Evolutionary conservation across 164 flowering plant genomes (phyloP), one percentile per base, ranked within the genome.

Genomic region (Nymphaea colorata): DNA sequence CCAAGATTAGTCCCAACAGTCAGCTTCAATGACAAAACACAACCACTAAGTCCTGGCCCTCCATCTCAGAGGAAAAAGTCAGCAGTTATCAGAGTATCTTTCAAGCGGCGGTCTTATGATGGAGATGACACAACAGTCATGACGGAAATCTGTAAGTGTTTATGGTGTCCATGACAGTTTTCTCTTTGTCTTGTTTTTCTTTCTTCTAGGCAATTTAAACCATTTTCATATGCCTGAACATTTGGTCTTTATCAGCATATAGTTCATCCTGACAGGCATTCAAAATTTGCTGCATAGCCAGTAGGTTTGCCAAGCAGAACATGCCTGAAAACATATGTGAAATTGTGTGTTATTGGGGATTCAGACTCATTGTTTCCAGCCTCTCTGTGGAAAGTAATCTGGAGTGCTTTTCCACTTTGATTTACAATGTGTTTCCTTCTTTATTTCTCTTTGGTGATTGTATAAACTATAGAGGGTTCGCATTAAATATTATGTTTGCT

Each of bases 71-170:
- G 64, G 74, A 87, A 64, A 78, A 86, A 75, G 64, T 80, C 98
- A 16, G 71, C 97, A 45, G 82, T 92, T 67, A 78, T 85, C 68
- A 82, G 89, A 82, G 83, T 89, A 73, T 92, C 99, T 18, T 81
- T 95, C 60, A 90, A 82, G 78, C 82, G 90, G 72, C 82, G 76
- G 73, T 86, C 98, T 25, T 84, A 80, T 72, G 99, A 85, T 51
- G 57, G 12, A 51, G 14, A 10, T 51, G 57, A 51, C 12, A 51
- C 57, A 51, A 51, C 57, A 51, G 36, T 25, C 36, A 25, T 25
- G 36, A 25, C 36, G 1, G 12, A 51, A 51, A 51, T 51, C 8
- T 51, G 57, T 51, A 51, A 51, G 57, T 51, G 12, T 2, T 15
- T 51, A 51, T 51, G 8, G 57, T 51, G 57, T 51, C 57, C 57